phyloP scores from a whole-genome alignment of 306 rosid species.

The Rosa chinensis region DNA sequence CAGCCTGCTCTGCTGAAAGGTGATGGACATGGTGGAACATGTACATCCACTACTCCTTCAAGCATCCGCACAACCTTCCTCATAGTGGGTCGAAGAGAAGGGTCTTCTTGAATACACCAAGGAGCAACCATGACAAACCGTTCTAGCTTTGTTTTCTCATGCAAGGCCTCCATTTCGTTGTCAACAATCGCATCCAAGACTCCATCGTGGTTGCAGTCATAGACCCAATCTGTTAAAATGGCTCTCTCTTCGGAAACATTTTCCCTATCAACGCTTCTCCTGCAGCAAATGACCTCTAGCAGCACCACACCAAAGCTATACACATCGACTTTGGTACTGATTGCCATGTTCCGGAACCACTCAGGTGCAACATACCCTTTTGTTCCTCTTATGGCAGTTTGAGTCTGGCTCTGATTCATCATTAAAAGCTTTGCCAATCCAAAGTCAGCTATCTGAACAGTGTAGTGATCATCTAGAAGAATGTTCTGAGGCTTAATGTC shows the following conservation, averaged over 20 bases:
- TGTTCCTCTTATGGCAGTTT: slow-evolving; percentile 41
- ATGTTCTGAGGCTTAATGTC: slow-evolving; percentile 31
- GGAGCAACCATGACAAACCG: slow-evolving; percentile 13
- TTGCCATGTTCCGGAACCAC: slow-evolving; percentile 39
- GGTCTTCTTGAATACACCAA: slow-evolving; percentile 42
- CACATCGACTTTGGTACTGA: slow-evolving; percentile 41
- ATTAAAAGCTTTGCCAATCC: slow-evolving; percentile 45
- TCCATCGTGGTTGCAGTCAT: slow-evolving; percentile 20
- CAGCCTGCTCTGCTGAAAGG: neutral
- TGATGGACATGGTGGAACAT: slow-evolving; percentile 25
- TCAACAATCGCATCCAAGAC: neutral
- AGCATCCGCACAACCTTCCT: slow-evolving; percentile 36
- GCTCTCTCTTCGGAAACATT: neutral
- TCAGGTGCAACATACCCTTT: slow-evolving; percentile 54
- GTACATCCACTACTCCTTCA: slow-evolving; percentile 38
- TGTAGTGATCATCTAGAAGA: slow-evolving; percentile 30
- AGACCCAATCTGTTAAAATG: slow-evolving; percentile 22
- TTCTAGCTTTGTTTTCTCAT: slow-evolving; percentile 17
- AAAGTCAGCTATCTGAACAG: slow-evolving; percentile 35
- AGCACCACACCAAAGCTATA: slow-evolving; percentile 38
- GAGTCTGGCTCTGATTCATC: slow-evolving; percentile 38
- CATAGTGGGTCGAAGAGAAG: slow-evolving; percentile 32
- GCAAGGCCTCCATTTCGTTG: slow-evolving; percentile 13
- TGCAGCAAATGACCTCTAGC: slow-evolving; percentile 39
- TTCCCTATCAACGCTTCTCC: slow-evolving; percentile 24